Evolutionary conservation across 1,139 yeast species (phyloP).

Genomic region (Suhomyces ambrosiae): DNA sequence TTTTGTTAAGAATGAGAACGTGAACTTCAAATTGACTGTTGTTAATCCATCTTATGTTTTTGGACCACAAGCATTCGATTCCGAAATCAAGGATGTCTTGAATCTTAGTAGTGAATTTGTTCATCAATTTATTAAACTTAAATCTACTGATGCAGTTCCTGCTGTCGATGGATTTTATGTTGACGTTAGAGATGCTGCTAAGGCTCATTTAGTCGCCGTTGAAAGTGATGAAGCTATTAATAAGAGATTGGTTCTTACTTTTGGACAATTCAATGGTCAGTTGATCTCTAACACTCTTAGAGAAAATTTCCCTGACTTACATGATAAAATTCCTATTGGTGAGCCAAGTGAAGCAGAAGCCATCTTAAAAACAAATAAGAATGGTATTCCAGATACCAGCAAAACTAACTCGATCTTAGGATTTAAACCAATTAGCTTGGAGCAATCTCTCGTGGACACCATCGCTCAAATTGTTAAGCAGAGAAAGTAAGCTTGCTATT

Average conservation of each 20-base stretch:
- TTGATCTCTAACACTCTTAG: not conserved
- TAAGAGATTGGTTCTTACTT: constrained; percentile 10
- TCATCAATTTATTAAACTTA: constrained; percentile 26
- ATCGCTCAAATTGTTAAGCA: not conserved
- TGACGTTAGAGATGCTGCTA: constrained; percentile 22
- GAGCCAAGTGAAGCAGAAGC: not conserved
- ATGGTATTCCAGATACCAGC: not conserved
- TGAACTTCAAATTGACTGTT: constrained; percentile 21
- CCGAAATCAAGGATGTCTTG: constrained; percentile 31
- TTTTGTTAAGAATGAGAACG: constrained; percentile 37
- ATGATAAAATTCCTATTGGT: not conserved
- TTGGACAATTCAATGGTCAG: not conserved
- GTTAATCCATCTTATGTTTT: constrained; percentile 25
- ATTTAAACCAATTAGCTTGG: not conserved
- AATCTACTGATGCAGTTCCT: constrained; percentile 25
- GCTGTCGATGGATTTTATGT: constrained; percentile 33
- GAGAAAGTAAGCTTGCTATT: not conserved
- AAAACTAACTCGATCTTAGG: not conserved
- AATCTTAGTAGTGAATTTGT: constrained; percentile 41
- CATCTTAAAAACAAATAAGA: not conserved
- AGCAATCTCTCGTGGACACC: not conserved
- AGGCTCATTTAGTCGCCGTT: constrained; percentile 19
- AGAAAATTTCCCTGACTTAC: not conserved
- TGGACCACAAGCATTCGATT: constrained; percentile 29
- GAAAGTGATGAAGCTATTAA: constrained; percentile 17